Evolutionary conservation across 306 rosid genomes (phyloP), one percentile per base, ranked within the genome.

Genomic region (Malus asiatica): DNA sequence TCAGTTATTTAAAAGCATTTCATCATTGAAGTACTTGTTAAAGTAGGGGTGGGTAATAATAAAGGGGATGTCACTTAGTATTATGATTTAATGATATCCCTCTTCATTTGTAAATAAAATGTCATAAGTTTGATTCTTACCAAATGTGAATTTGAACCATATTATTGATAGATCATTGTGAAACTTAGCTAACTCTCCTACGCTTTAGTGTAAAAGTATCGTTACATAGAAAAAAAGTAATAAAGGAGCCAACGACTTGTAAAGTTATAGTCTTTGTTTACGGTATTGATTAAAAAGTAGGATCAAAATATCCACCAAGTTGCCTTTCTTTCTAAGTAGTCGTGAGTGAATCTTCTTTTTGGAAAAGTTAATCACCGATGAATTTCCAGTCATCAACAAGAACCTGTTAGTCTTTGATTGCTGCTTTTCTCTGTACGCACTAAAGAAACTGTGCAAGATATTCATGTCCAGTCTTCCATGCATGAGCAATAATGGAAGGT

Each of bases 121-220:
- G 0, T 33, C 38, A 33, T 33, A 33, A 33, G 38, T 33, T 35
- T 0, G 0, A 35, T 35, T 6, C 40, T 35, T 0, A 0, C 0
- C 2, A 35, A 35, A 6, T 0, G 40, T 35, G 9, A 6, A 35
- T 35, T 6, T 35, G 0, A 35, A 35, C 0, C 0, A 35, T 35
- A 35, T 35, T 35, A 35, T 35, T 6, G 0, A 1, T 35, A 35
- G 2, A 0, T 6, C 0, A 35, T 35, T 0, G 6, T 35, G 0
- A 35, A 0, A 6, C 0, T 35, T 35, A 35, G 0, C 40, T 35
- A 2, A 0, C 0, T 35, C 2, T 0, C 0, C 0, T 6, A 35
- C 1, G 0, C 2, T 0, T 35, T 35, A 35, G 0, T 35, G 2
- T 35, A 35, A 35, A 35, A 35, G 9, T 35, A 35, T 35, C 0